Conservation (phyloP, 805 yeast species). For the Deakozyma indianensis region DNA sequence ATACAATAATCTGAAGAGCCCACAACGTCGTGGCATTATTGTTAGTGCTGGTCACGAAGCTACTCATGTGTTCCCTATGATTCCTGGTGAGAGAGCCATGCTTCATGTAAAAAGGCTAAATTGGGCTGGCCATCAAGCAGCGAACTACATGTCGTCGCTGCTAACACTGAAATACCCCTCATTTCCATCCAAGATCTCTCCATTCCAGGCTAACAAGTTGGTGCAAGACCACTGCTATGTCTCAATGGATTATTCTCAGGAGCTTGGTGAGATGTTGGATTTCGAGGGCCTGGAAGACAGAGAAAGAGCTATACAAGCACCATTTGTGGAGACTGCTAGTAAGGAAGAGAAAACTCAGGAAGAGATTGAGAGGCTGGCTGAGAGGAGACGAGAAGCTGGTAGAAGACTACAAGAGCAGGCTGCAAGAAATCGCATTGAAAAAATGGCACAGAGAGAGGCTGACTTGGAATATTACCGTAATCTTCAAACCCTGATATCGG, state of each 20-base stretch:
- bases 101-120: slow-evolving; percentile 66
- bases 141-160: slow-evolving; percentile 44
- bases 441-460: slow-evolving; percentile 62
- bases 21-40: slow-evolving; percentile 45
- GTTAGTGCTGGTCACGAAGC: slow-evolving; percentile 73
- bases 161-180: slow-evolving; percentile 78
- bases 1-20: slow-evolving; percentile 33
- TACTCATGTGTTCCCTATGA: slow-evolving; percentile 70
- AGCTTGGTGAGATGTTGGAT: slow-evolving; percentile 40
- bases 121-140: slow-evolving; percentile 79
- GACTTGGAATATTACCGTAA: slow-evolving; percentile 60
- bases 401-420: slow-evolving; percentile 87
- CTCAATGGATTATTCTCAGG: slow-evolving; percentile 51
- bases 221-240: slow-evolving; percentile 70
- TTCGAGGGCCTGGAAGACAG: slow-evolving; percentile 48
- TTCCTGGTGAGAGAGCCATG: slow-evolving; percentile 48
- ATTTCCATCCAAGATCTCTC: slow-evolving; percentile 63
- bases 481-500: slow-evolving; percentile 35
- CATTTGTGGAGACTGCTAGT: slow-evolving; percentile 44
- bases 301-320: slow-evolving; percentile 75
- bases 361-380: slow-evolving; percentile 63
- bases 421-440: slow-evolving; percentile 67
- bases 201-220: slow-evolving; percentile 49
- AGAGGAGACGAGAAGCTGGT: slow-evolving; percentile 73
- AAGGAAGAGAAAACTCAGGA: slow-evolving; percentile 69